A percentile compares a stretch with the other conserved stretches of the same genome.
These are phyloP conservation scores for Aureobasidium namibiae DNA, from an alignment of 2,329 filamentous ascomycete species.

Conservation along the genomic window DNA sequence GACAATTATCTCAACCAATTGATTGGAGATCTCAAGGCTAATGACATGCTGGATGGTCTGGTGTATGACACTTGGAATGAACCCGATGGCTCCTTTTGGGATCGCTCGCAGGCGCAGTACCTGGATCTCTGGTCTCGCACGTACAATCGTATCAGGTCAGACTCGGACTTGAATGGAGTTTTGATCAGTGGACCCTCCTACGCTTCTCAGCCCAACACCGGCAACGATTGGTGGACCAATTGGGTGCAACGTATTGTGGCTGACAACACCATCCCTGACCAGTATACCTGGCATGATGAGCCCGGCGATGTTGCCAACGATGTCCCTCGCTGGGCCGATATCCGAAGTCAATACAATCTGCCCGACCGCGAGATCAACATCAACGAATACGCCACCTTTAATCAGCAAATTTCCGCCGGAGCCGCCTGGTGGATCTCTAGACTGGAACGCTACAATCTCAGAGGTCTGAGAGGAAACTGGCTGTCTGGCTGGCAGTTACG, in stretches of 20 bases:
- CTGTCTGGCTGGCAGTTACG: constrained; percentile 32
- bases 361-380: constrained; percentile 32
- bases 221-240: constrained; percentile 34
- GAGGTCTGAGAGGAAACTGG: constrained; percentile 42
- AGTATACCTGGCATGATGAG: constrained; percentile 39
- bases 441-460: constrained; percentile 37
- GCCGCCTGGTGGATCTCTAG: constrained; percentile 40
- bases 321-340: not conserved
- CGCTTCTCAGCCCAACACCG: constrained; percentile 25
- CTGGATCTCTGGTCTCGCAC: not conserved
- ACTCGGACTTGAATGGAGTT: not conserved
- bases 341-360: not conserved
- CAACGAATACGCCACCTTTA: constrained; percentile 40
- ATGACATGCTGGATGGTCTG: constrained; percentile 30
- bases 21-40: constrained; percentile 31
- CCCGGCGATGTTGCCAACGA: not conserved
- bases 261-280: constrained; percentile 35
- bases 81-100: constrained; percentile 25
- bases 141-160: not conserved
- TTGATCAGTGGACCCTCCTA: constrained; percentile 25
- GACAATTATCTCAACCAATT: constrained; percentile 36
- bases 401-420: constrained; percentile 35
- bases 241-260: constrained; percentile 29
- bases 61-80: constrained; percentile 49
- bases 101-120: not conserved